Evolutionary conservation across 768 basidiomycete genomes (phyloP), one percentile per base, ranked within the genome.

Genomic region (Lactarius pseudohatsudake): DNA sequence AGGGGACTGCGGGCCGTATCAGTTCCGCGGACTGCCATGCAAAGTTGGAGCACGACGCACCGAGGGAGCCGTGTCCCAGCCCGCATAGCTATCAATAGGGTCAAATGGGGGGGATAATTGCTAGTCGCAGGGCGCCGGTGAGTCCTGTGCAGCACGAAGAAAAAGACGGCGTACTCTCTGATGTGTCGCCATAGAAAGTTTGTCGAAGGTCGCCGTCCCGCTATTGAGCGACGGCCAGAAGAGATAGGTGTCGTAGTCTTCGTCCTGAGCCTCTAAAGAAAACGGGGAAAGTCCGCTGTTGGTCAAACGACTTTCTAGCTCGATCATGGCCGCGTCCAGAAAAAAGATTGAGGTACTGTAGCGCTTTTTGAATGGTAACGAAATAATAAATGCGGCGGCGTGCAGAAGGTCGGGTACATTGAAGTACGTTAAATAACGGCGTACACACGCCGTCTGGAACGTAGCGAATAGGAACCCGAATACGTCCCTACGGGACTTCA

Each of bases 221-320:
- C 38, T 54, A 34, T 65, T 66, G 38, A 65, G 60, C 3, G 67
- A 69, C 18, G 67, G 67, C 67, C 67, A 69, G 47, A 65, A 69
- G 45, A 69, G 64, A 30, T 65, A 69, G 40, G 57, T 61, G 40
- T 69, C 67, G 50, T 69, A 69, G 64, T 69, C 67, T 56, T 69
- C 67, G 32, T 69, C 67, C 15, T 26, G 59, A 16, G 45, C 57
- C 22, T 62, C 64, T 26, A 68, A 47, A 30, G 55, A 57, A 30
- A 61, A 36, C 2, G 64, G 43, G 18, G 41, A 61, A 4, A n/a
- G 18, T 16, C 32, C 54, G 4, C 32, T 47, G 53, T 28, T 61
- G 34, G 64, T 45, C 22, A 34, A 34, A 28, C n/a, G 18, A 40
- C 15, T 40, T 32, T 57, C 34, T 32, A 34, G n/a, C 28, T 36